Base-by-base conservation (phyloP, 495 filamentous ascomycete genomes). In the Aspergillus baeticus region DNA sequence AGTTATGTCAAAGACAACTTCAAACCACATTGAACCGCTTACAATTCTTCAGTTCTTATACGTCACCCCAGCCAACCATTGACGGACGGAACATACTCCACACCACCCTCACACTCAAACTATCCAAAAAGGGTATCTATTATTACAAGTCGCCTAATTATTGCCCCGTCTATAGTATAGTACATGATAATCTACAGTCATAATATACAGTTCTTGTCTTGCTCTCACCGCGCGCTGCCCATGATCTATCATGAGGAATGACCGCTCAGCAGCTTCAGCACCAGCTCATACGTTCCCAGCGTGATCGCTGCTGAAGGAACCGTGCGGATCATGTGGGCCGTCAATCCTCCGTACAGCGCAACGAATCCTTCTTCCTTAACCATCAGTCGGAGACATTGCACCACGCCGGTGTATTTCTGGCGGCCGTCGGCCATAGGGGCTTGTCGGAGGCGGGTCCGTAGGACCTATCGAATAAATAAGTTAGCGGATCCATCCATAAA, bases 301-400 rank as follows among this genome's bases (percentile, higher is more conserved):
- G 92, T 96, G 66, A 96, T 92, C 48, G 88, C 88, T 11, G 91
- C 91, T 47, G 88, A 91, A 5, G 91, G 91, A 3, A 96, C 90
- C 11, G 91, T 91, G 34, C 91, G 83, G 58, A 93, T 77, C 63
- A 96, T 84, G 67, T 96, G 91, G 21, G 91, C 90, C 26, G 89
- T 91, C 64, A 96, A 70, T 13, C 91, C 92, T 52, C 91, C 91
- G 63, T 96, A 96, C 50, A 96, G 71, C 7, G 83, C 87, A 2
- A 81, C 78, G 72, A 94, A 79, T 29, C 91, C 89, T 73, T 96
- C 91, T 67, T 96, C 89, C 62, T 88, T 89, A 68, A 82, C 89
- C 54, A 96, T 85, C 23, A 88, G 76, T 60, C 82, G 82, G 73
- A 94, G 92, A 70, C 90, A 94, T 59, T 92, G 91, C 31, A 87